Conservation (phyloP, 2,329 filamentous ascomycete species). For the Ophiostoma montium region DNA sequence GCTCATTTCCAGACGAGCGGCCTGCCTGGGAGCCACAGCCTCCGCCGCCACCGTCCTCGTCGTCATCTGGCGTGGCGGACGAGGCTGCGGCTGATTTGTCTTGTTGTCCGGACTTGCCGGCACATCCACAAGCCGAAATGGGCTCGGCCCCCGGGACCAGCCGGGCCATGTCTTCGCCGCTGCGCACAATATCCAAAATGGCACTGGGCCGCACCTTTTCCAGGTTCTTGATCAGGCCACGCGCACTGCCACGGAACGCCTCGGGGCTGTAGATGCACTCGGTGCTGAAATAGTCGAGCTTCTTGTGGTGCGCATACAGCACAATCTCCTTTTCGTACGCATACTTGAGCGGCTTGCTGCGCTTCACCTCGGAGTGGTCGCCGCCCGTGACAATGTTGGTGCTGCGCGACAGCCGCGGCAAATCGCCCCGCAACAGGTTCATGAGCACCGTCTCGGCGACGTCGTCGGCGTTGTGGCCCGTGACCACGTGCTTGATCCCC, state of each 20-base stretch:
- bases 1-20: slow-evolving; percentile 54
- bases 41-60: slow-evolving; percentile 23
- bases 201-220: slow-evolving; percentile 88
- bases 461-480: slow-evolving; percentile 94
- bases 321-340: slow-evolving; percentile 99
- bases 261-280: slow-evolving; percentile 98
- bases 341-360: slow-evolving; percentile 94
- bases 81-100: background rate
- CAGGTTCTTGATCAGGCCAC: slow-evolving; percentile 85
- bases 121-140: slow-evolving; percentile 6
- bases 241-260: slow-evolving; percentile 84
- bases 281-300: slow-evolving; percentile 93
- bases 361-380: slow-evolving; percentile 72
- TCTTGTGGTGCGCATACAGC: slow-evolving; percentile 91
- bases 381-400: slow-evolving; percentile 80
- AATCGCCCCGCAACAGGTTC: slow-evolving; percentile 84
- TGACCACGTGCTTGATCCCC: slow-evolving; percentile 84
- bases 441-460: slow-evolving; percentile 95
- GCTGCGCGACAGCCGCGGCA: slow-evolving; percentile 73
- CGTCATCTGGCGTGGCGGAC: background rate
- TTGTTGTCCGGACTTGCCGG: background rate
- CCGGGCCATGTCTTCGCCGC: slow-evolving; percentile 89
- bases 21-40: slow-evolving; percentile 65
- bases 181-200: slow-evolving; percentile 86
- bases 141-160: slow-evolving; percentile 53